Evolutionary conservation across 2,329 filamentous ascomycete genomes (phyloP), one percentile per base, ranked within the genome.

Genomic region (Fusarium equiseti): DNA sequence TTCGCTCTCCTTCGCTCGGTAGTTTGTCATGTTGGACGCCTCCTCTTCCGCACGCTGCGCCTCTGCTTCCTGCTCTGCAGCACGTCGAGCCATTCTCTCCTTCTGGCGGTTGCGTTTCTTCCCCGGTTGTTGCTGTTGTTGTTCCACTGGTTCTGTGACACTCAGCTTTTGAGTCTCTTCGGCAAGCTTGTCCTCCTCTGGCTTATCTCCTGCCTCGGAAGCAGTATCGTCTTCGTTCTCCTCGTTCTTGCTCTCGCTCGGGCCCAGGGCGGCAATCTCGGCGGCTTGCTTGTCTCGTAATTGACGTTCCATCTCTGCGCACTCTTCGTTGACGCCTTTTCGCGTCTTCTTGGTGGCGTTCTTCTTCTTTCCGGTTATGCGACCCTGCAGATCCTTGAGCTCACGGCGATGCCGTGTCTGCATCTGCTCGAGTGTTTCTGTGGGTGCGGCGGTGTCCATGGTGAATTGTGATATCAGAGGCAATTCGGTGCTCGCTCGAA

Each of bases 311-410:
- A 94, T 83, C 56, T 88, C 85, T 65, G 91, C 91, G 72, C 93
- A 94, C 78, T 95, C 92, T 55, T 91, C 86, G 43, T 92, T 93
- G 76, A 95, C 85, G 29, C 91, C 90, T 79, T 91, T 93, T 76
- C 84, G 89, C 73, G 87, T 95, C 89, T 90, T 94, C 83, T 98
- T 99, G 49, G 92, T 97, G 18, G 96, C 95, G 73, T 92, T 91
- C 85, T 98, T 98, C 86, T 98, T 99, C 87, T 98, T 98, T 82
- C 92, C 94, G 8, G 93, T 98, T 77, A 97, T 90, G 64, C 91
- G 90, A 53, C 89, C 88, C 79, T 97, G 93, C 27, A 99, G 86
- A 66, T 98, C 95, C 74, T 90, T 91, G 79, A 92, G 90, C 82
- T 99, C 95, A 81, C 93, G 96, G 75, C 93, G 90, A 79, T 99